phyloP scores from a whole-genome alignment of 2,329 filamentous ascomycete species.

The Aspergillus brasiliensis region DNA sequence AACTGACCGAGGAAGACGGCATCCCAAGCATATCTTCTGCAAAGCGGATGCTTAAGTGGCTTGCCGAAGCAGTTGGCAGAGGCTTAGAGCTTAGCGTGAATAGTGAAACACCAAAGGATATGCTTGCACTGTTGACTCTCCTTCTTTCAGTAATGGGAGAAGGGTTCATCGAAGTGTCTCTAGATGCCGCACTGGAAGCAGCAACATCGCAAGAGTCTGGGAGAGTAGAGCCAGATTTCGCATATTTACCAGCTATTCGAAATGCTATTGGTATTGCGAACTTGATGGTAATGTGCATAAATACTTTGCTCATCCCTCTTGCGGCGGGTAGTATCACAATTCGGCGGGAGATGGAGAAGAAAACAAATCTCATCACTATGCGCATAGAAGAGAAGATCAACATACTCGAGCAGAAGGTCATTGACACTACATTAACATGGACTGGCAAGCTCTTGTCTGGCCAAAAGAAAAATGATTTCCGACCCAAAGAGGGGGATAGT shows the following conservation, averaged over 20 bases:
- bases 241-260: constrained; percentile 76
- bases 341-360: constrained; percentile 83
- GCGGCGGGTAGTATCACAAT: constrained; percentile 89
- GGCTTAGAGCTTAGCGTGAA: constrained; percentile 87
- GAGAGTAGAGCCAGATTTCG: constrained; percentile 84
- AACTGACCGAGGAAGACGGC: constrained; percentile 88
- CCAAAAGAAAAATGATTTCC: constrained; percentile 88
- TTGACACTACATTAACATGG: constrained; percentile 76
- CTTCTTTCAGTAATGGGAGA: constrained; percentile 86
- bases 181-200: constrained; percentile 72
- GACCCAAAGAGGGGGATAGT: constrained; percentile 75
- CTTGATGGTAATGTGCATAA: constrained; percentile 89
- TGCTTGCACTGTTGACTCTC: constrained; percentile 79
- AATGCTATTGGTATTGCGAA: constrained; percentile 86
- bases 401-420: constrained; percentile 66
- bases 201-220: constrained; percentile 74
- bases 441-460: constrained; percentile 69
- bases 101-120: constrained; percentile 90
- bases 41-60: constrained; percentile 98
- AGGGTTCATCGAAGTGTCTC: constrained; percentile 68
- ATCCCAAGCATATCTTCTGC: constrained; percentile 78
- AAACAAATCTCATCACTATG: constrained; percentile 70
- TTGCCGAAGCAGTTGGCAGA: constrained; percentile 90
- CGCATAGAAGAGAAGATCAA: constrained; percentile 84
- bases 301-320: constrained; percentile 85